Conservation (phyloP, 768 basidiomycete genomes). For the Russula vinacea region DNA sequence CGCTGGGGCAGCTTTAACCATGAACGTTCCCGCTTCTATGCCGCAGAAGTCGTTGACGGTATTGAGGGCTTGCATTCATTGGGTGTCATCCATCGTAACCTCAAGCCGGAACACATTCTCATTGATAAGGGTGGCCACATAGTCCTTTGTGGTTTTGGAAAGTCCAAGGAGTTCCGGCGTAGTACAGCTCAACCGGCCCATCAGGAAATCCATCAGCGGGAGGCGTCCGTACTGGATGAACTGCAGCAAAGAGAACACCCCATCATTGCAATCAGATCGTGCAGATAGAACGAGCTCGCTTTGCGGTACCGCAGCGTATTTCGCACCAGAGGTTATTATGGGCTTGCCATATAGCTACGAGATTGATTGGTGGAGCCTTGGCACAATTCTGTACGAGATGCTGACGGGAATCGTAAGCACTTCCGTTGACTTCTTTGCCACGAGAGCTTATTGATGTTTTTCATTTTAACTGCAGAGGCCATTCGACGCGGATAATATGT, state of each 20-base stretch:
- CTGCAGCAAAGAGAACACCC: constrained; percentile 50
- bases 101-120: constrained; percentile 96
- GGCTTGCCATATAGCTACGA: constrained; percentile 87
- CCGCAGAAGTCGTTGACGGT: constrained; percentile 96
- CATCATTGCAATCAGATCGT: constrained; percentile 54
- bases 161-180: constrained; percentile 85
- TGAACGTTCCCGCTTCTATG: constrained; percentile 94
- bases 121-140: constrained; percentile 94
- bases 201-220: constrained; percentile 48
- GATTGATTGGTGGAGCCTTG: constrained; percentile 98
- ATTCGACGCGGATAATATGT: constrained; percentile 91
- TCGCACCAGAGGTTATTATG: constrained; percentile 95
- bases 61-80: constrained; percentile 90
- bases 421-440: constrained; percentile 15
- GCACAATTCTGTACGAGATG: constrained; percentile 98
- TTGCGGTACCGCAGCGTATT: constrained; percentile 92
- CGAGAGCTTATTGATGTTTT: constrained; percentile 23
- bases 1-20: constrained; percentile 91
- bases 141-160: constrained; percentile 94
- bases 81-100: constrained; percentile 95
- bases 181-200: constrained; percentile 36
- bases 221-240: constrained; percentile 77
- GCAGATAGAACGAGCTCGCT: constrained; percentile 79
- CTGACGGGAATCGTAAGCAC: constrained; percentile 84
- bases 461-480: constrained; percentile 61